Base-by-base conservation (phyloP, 2,329 filamentous ascomycete genomes). In the Myriangium duriaei region DNA sequence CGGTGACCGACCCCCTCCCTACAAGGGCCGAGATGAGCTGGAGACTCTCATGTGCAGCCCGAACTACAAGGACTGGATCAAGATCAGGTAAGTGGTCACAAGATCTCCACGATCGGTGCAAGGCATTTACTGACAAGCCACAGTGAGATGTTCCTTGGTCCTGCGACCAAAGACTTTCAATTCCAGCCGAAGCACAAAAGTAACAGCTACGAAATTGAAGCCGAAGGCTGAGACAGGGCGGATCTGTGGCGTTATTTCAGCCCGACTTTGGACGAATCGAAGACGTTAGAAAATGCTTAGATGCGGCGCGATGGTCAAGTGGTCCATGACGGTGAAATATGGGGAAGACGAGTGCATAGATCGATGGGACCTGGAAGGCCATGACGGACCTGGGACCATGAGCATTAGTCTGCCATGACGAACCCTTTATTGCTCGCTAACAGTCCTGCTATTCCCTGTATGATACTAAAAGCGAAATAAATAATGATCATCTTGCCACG, bases 151-250 rank as follows among this genome's bases (percentile, higher is more conserved):
- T 98, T 92, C 67, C 71, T 98, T 12, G 91, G 91, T 5, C 85
- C 85, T 32, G 82, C 85, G 5, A 84, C 93, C 49, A 77, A 82
- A 28, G 80, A 83, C 51, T 98, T 96, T 70, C 79, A 81, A 48
- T 98, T 96, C 63, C 77, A 88, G 63, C 91, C 91, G 3, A 98
- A 98, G 69, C 91, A 98, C 67, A 96, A 94, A 68, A 91, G 84
- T 32, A 92, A 93, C 56, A 74, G 79, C 37, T 94, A 94, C 55
- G 81, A 87, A 51, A 76, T 81, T 34, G 84, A 86, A 59, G 80
- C 77, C 2, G 78, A 84, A 54, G 79, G 80, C 9, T 53, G 34
- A 45, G 21, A 7, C 21, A 26, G n/a, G 21, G 21, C 21, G 21
- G 21, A 26, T 26, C n/a, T 26, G 21, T 26, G 21, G 21, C 21